Evolutionary conservation across 1,284 basidiomycete genomes (phyloP).

Genomic region (Cronartium quercuum): DNA sequence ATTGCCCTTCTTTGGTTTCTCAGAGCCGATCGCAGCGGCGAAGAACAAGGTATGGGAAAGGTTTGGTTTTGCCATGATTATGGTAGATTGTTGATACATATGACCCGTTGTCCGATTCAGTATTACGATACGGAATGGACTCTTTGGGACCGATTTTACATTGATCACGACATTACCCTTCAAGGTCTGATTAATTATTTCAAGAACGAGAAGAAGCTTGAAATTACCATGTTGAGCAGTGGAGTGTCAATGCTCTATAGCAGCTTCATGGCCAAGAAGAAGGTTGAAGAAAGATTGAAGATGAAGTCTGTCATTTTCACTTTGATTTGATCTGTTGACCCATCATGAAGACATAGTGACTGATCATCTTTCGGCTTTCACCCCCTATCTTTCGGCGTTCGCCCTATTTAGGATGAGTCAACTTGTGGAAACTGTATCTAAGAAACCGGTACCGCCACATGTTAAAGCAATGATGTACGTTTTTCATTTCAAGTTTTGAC

Average conservation of each 20-base stretch:
- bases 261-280: slow-evolving; percentile 81
- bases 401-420: slow-evolving; percentile 61
- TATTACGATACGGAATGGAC: slow-evolving; percentile 89
- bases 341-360: slow-evolving; percentile 47
- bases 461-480: slow-evolving; percentile 42
- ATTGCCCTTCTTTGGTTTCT: slow-evolving; percentile 98
- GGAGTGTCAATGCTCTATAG: slow-evolving; percentile 98
- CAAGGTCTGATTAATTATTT: slow-evolving; percentile 81
- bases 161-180: slow-evolving; percentile 81
- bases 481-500: not conserved
- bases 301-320: slow-evolving; percentile 56
- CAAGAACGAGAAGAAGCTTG: slow-evolving; percentile 73
- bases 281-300: slow-evolving; percentile 74
- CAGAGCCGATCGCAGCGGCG: slow-evolving; percentile 87
- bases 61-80: not conserved
- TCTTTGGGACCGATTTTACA: slow-evolving; percentile 95
- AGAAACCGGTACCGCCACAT: slow-evolving; percentile 71
- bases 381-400: not conserved
- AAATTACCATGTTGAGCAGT: slow-evolving; percentile 91
- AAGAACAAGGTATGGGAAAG: slow-evolving; percentile 60
- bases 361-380: not conserved
- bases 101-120: slow-evolving; percentile 46
- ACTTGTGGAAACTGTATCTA: slow-evolving; percentile 86
- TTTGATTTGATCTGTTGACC: slow-evolving; percentile 38
- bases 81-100: not conserved